Evolutionary conservation across 306 rosid species (phyloP), one percentile per base, ranked within the genome.

Genomic region (Prosopis cineraria): DNA sequence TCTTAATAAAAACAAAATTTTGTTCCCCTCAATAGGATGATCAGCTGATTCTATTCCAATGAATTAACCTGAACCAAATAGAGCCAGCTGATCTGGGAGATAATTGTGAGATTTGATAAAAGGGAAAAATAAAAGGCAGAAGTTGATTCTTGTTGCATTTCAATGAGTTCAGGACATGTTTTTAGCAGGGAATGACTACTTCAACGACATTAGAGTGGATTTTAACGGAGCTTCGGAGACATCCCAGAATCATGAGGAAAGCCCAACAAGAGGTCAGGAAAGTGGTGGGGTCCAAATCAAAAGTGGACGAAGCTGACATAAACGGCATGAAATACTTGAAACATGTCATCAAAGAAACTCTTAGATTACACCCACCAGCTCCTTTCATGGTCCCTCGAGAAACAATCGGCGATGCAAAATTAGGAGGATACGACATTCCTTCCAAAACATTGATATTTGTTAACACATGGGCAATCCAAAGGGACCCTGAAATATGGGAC

Each of bases 221-320:
- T 3, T 8, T 55, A 7, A 29, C 77, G 4, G 77, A 55, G 37
- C 52, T 73, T 0, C 2, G 17, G 37, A 73, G 30, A 17, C 36
- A 16, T 37, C 72, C 71, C 41, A 55, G 16, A 16, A 45, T 3
- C 52, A 74, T 73, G 63, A 74, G 58, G 56, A 56, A 39, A 40
- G 85, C 65, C 1, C 90, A 89, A 59, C 78, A 85, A 47, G 90
- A 87, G 37, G 74, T 75, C 8, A 83, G 93, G 66, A 73, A 58
- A 30, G 73, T 85, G 13, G 89, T n/a, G n/a, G n/a, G n/a, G n/a
- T n/a, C n/a, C n/a, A n/a, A n/a, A n/a, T n/a, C n/a, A n/a, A n/a
- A n/a, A n/a, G n/a, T n/a, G n/a, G n/a, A n/a, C n/a, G 44, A 55
- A 34, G 36, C 29, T 20, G 89, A 87, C 30, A 31, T 79, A 7